Evolutionary conservation across 1,139 yeast genomes (phyloP), one percentile per base, ranked within the genome.

Genomic region (Geotrichum macrosporum): DNA sequence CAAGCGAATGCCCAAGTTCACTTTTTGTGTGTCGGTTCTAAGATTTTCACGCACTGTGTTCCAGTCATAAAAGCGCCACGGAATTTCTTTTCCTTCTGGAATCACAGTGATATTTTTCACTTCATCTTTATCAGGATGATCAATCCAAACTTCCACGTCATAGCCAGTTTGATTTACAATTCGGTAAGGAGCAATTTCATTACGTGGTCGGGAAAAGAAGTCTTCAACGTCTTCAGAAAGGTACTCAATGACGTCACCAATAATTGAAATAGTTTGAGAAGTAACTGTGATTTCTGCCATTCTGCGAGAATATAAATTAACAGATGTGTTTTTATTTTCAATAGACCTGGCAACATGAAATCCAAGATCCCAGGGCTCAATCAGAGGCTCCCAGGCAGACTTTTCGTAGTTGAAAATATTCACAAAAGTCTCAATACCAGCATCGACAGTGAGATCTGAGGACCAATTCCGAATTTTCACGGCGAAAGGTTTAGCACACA

Each of bases 1-100:
- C 15, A 87, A 64, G 35, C 73, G 73, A 16, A 88, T 73, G 0
- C 84, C 89, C 35, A 89, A 66, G 2, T 74, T 70, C 35, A 80
- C 82, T 19, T 71, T 72, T 21, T 75, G 77, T 41, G 75, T 77
- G 53, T 83, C 83, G 2, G 85, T 78, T 53, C 79, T 81, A 49
- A 88, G 69, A 50, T 81, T 80, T 59, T 92, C 95, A 63, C 98
- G 80, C 18, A 88, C 78, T 29, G 75, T 75, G 53, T 85, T 75
- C 96, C 97, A 92, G 60, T 92, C 96, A 59, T 89, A 95, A 69
- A 94, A 94, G 36, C 92, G 81, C 97, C 97, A 94, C 0, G 89
- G 84, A 9, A 78, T 66, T 5, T 68, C 67, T 4, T 75, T 76
- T 3, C 77, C 75, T 37, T 80, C 74, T 40, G 69, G 69, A 20